These are phyloP conservation scores for Zanthoxylum bungeanum DNA, from an alignment of 345 rosid genomes.

Conservation along the genomic window DNA sequence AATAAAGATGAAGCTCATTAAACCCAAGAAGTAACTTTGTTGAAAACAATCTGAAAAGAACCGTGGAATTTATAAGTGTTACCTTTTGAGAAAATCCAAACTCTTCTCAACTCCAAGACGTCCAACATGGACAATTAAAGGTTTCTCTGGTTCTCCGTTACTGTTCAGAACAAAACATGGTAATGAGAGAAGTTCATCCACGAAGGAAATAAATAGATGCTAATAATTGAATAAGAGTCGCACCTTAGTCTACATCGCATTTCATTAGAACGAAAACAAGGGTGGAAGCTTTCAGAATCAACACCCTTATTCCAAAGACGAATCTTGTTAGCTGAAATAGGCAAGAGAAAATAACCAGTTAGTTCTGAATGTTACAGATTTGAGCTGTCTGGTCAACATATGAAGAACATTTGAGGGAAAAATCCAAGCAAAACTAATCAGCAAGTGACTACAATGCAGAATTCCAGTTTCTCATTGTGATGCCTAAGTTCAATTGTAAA, in stretches of 20 bases:
- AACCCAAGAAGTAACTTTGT: neutral
- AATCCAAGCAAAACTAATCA: neutral
- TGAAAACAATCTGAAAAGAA: too few species aligned
- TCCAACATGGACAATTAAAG: too few species aligned
- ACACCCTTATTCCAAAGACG: conserved; percentile 99
- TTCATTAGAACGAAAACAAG: conserved; percentile 67
- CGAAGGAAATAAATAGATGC: neutral
- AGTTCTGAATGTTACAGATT: conserved; percentile 15
- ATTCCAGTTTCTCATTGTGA: neutral
- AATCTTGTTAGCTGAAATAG: conserved; percentile 74
- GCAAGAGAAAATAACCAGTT: conserved; percentile 5
- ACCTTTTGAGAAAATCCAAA: conserved; percentile 94
- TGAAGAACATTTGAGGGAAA: neutral
- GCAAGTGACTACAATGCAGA: neutral
- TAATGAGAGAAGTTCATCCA: conserved; percentile 12
- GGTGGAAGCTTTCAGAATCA: conserved; percentile 91
- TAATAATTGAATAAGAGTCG: conserved; percentile 3
- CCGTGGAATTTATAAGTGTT: neutral
- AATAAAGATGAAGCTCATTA: neutral
- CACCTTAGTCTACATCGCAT: conserved; percentile 87
- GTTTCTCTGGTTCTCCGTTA: too few species aligned
- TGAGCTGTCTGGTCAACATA: neutral
- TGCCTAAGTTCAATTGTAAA: neutral
- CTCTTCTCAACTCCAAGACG: conserved; percentile 99
- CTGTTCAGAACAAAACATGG: conserved; percentile 37